These are phyloP conservation scores for Mucor lusitanicus DNA, from an alignment of 371 early-diverging fungal genomes.

Conservation along the genomic window DNA sequence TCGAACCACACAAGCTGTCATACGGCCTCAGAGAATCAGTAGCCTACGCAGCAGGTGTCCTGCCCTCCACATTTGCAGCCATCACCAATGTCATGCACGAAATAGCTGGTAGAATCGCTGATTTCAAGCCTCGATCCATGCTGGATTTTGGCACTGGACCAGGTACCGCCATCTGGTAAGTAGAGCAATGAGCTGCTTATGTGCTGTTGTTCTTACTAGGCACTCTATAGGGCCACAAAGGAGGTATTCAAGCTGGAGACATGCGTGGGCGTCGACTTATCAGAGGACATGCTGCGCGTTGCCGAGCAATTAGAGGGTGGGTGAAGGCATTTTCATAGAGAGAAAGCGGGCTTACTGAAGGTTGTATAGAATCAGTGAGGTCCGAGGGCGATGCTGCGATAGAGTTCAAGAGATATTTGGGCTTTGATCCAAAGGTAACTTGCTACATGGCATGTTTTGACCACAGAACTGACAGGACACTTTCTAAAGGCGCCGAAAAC, in stretches of 20 bases:
- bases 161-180: conserved; percentile 81
- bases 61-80: conserved; percentile 73
- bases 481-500: conserved; percentile 32
- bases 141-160: conserved; percentile 91
- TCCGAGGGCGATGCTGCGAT: conserved; percentile 24
- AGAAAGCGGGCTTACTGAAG: background rate
- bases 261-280: conserved; percentile 78
- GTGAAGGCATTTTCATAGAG: background rate
- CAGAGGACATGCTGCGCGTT: conserved; percentile 76
- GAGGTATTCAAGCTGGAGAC: conserved; percentile 58
- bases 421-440: conserved; percentile 51
- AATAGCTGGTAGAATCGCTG: conserved; percentile 57
- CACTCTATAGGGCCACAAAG: conserved; percentile 67
- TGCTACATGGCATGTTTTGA: background rate
- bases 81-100: conserved; percentile 71
- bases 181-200: no score
- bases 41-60: conserved; percentile 76
- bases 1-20: conserved; percentile 67
- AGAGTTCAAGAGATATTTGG: conserved; percentile 66
- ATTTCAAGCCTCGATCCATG: conserved; percentile 62
- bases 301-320: conserved; percentile 57
- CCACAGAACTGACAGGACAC: background rate
- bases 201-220: background rate
- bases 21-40: conserved; percentile 75
- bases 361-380: conserved; percentile 10